Conservation (phyloP, 164 flowering plant species). For the Vitis labrusca region DNA sequence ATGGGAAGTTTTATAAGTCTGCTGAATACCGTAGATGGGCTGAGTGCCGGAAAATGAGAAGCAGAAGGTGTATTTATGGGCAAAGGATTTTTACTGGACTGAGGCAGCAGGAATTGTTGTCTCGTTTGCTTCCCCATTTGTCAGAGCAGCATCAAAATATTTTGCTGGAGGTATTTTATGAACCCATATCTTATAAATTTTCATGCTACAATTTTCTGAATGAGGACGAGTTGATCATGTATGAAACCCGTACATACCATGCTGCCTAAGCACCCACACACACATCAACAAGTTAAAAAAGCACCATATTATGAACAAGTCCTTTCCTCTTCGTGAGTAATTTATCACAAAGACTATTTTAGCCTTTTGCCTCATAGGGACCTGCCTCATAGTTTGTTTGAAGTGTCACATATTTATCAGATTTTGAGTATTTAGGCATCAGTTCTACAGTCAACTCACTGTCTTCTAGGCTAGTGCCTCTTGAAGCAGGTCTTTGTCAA, state of each 20-base stretch:
- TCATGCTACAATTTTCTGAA: background rate
- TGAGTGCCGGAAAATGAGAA: slow-evolving; percentile 55
- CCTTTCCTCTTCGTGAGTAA: too few relatives aligned
- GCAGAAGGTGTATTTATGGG: slow-evolving; percentile 58
- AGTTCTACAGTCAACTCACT: too few relatives aligned
- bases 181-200: background rate
- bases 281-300: too few relatives aligned
- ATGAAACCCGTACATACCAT: background rate
- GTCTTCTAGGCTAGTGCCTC: too few relatives aligned
- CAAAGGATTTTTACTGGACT: slow-evolving; percentile 67
- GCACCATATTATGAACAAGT: too few relatives aligned
- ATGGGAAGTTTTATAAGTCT: slow-evolving; percentile 77
- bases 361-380: too few relatives aligned
- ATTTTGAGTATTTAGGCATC: too few relatives aligned
- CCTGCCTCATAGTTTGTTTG: too few relatives aligned
- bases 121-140: slow-evolving; percentile 54
- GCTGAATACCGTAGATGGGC: slow-evolving; percentile 61
- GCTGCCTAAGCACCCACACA: background rate
- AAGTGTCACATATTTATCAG: too few relatives aligned
- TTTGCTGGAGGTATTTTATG: slow-evolving; percentile 60
- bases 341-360: too few relatives aligned
- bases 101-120: slow-evolving; percentile 77
- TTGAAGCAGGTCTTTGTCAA: too few relatives aligned
- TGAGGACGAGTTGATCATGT: slow-evolving; percentile 1
- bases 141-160: slow-evolving; percentile 46